Evolutionary conservation across 2,329 filamentous ascomycete genomes (phyloP), one percentile per base, ranked within the genome.

Genomic region (Phialocephala subalpina): DNA sequence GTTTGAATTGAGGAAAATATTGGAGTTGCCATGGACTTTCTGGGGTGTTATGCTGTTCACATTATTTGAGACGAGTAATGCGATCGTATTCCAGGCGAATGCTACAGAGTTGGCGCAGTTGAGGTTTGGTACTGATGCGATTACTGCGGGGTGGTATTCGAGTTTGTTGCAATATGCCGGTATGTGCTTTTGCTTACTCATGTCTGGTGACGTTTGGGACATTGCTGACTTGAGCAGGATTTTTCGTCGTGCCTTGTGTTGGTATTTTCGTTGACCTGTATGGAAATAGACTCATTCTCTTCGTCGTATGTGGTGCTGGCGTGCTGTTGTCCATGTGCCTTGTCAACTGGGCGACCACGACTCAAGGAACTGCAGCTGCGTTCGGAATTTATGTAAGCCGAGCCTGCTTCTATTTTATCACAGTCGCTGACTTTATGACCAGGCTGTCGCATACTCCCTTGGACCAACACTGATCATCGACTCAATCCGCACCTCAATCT

Each of bases 381-480:
- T 89, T 89, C 40, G 87, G 84, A 1, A 81, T 90, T 22, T 90
- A 84, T 52, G 65, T 67, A 59, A 20, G 61, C 47, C 16, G 16
- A 16, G 6, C n/a, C 18, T 2, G 4, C 47, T 8, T 20, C 47
- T 29, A 29, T 22, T 38, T 11, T 1, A 20, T 40, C 9, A n/a
- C 33, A 22, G 16, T 35, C 49, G 45, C 38, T 57, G 14, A 45
- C 9, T 38, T n/a, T 9, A 11, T 5, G 5, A 33, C 20, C 9
- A 67, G 65, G 87, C 86, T 0, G 77, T 90, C 14, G 84, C 86
- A 0, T 78, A 78, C 4, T 83, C 82, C 0, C 78, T 89, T 1
- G 87, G 87, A 0, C 86, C 87, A 0, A 87, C 86, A 0, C 79
- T 83, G 3, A 86, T 89, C 65, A 87, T 90, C 60, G 87, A 90